Base-by-base conservation (phyloP, 495 filamentous ascomycete species). In the Pyronema domesticum region DNA sequence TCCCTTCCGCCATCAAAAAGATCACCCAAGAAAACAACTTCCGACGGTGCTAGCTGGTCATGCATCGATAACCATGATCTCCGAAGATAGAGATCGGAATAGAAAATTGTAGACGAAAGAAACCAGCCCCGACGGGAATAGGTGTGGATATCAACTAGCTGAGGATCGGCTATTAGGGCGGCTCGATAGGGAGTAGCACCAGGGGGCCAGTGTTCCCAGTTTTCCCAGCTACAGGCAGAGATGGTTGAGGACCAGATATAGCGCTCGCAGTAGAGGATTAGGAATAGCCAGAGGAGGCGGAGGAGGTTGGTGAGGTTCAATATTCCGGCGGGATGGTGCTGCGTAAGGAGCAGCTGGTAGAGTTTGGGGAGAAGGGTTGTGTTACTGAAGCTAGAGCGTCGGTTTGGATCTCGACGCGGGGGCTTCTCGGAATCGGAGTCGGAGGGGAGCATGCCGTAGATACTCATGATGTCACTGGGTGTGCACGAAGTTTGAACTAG, bases 1-100 rank as follows among this genome's bases (percentile, higher is more conserved):
- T 98, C 91, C 60, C 91, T 75, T 11, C 91, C 91, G 2, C 91
- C 91, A 61, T 98, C 91, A 59, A 98, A 95, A 0, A 98, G 72
- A 63, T 98, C 91, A 3, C 91, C 91, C 0, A 98, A 72, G 65
- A 98, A 96, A 59, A 94, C 73, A 1, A 89, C 74, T 34, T 81
- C 87, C 58, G 89, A 83, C 3, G 91, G 91, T 33, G 76, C 71
- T 10, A 96, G 72, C 6, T 74, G 63, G 17, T 71, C 65, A 60
- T 91, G 83, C 40, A 95, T 72, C 15, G 76, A 73, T 14, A 72
- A 75, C 63, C 89, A 96, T 5, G 81, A 80, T 9, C 87, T 81
- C n/a, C 81, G 78, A 55, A 96, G 71, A 61, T 94, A 98, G 56
- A 85, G 81, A 63, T 98, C 91, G 6, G 86, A 93, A 62, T 91